These are phyloP conservation scores for Trichoderma polysporum DNA, from an alignment of 2,329 filamentous ascomycete genomes.

Conservation along the genomic window DNA sequence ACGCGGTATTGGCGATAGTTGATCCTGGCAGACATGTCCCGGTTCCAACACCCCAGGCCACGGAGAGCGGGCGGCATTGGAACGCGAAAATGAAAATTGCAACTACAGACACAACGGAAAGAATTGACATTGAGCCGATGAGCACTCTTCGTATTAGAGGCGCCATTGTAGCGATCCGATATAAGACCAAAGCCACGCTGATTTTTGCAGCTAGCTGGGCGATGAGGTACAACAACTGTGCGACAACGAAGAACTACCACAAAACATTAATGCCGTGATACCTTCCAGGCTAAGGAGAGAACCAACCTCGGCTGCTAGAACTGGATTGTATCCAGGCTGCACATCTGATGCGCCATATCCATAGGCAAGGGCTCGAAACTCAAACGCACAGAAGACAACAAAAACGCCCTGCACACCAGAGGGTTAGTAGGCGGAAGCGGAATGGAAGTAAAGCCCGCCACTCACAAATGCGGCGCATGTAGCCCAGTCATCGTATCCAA, in stretches of 20 bases:
- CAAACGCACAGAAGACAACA: constrained; percentile 2
- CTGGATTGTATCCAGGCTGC: neutral
- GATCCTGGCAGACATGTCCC: constrained; percentile 3
- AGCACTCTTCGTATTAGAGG: neutral
- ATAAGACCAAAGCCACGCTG: constrained; percentile 2
- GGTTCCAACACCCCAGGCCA: neutral
- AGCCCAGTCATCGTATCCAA: constrained; percentile 11
- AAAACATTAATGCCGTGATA: neutral
- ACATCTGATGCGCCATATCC: neutral
- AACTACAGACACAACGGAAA: neutral
- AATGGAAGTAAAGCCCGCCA: neutral
- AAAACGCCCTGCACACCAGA: neutral
- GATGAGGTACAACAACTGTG: neutral
- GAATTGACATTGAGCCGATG: neutral
- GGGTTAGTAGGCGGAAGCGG: neutral
- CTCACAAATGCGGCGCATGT: constrained; percentile 3
- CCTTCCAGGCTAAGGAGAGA: neutral
- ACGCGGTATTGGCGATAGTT: neutral
- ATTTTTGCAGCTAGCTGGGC: neutral
- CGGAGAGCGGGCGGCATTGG: constrained; percentile 1
- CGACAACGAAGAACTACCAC: neutral
- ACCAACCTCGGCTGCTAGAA: neutral
- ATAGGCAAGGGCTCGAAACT: neutral
- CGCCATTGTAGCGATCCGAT: constrained; percentile 1
- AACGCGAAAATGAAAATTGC: neutral